These are phyloP conservation scores for Cenococcum geophilum DNA, from an alignment of 495 filamentous ascomycete genomes.

Conservation along the genomic window DNA sequence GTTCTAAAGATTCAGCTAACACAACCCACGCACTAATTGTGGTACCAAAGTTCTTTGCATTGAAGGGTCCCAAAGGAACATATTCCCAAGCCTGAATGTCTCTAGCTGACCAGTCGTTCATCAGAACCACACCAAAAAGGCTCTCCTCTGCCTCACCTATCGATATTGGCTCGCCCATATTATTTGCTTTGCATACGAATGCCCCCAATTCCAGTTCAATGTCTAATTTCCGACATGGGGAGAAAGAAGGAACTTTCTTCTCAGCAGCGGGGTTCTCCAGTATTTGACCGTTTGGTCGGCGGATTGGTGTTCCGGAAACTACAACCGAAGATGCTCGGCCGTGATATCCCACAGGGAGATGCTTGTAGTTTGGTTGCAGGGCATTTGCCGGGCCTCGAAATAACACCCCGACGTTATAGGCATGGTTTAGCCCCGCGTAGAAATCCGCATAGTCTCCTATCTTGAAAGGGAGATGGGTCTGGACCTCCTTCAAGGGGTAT, in stretches of 20 bases:
- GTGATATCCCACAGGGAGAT: constrained; percentile 75
- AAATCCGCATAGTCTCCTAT: constrained; percentile 98
- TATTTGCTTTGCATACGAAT: constrained; percentile 65
- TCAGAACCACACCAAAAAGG: constrained; percentile 80
- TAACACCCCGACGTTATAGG: constrained; percentile 69
- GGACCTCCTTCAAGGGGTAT: constrained; percentile 52
- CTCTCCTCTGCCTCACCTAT: constrained; percentile 64
- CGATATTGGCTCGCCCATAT: constrained; percentile 51
- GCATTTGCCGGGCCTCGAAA: constrained; percentile 79
- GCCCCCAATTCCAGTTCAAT: constrained; percentile 84
- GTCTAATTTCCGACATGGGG: constrained; percentile 63
- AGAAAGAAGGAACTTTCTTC: constrained; percentile 55
- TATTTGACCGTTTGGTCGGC: constrained; percentile 78
- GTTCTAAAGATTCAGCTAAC: constrained; percentile 72
- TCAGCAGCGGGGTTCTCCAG: constrained; percentile 57
- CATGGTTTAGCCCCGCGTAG: constrained; percentile 88
- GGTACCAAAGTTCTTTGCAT: constrained; percentile 89
- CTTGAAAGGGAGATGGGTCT: constrained; percentile 73
- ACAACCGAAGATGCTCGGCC: constrained; percentile 40
- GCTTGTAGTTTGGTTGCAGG: constrained; percentile 83
- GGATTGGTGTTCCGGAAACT: constrained; percentile 47
- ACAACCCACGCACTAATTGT: constrained; percentile 88
- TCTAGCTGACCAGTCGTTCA: constrained; percentile 93
- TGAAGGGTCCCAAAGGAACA: constrained; percentile 60
- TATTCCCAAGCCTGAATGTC: constrained; percentile 94